Evolutionary conservation across 768 basidiomycete genomes (phyloP).

Genomic region (Mycena sanguinolenta): DNA sequence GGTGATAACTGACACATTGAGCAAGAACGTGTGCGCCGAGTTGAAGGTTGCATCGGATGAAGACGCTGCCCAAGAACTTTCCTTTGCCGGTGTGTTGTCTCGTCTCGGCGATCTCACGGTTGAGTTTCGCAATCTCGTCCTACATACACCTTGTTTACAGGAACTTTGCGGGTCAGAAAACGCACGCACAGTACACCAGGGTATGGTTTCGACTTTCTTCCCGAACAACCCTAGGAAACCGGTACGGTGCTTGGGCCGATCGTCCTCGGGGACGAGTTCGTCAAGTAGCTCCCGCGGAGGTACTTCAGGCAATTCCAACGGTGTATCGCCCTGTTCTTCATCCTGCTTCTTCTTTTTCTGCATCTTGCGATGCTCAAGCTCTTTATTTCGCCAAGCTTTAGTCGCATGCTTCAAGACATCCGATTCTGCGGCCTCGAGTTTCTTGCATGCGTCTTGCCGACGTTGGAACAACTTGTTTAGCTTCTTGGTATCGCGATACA

Average conservation of each 20-base stretch:
- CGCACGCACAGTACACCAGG: constrained; percentile 66
- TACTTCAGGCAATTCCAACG: constrained; percentile 40
- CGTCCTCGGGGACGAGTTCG: constrained; percentile 63
- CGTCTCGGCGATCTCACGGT: constrained; percentile 56
- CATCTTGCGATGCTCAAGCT: constrained; percentile 50
- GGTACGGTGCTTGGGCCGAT: constrained; percentile 67
- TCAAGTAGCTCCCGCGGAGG: constrained; percentile 55
- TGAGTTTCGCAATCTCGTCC: constrained; percentile 66
- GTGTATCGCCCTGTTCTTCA: constrained; percentile 41
- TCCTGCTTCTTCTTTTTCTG: constrained; percentile 45
- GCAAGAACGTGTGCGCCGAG: constrained; percentile 80
- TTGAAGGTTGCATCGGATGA: constrained; percentile 79
- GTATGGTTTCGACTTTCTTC: constrained; percentile 75
- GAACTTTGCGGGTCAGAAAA: background rate
- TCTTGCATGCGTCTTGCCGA: constrained; percentile 60
- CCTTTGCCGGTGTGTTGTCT: constrained; percentile 54
- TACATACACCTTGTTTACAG: constrained; percentile 37
- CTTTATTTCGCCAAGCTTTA: constrained; percentile 55
- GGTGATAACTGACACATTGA: constrained; percentile 69
- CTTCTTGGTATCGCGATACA: constrained; percentile 66
- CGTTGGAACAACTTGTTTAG: constrained; percentile 59
- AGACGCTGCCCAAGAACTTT: constrained; percentile 67
- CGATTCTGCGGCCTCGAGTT: constrained; percentile 71
- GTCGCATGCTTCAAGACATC: constrained; percentile 59
- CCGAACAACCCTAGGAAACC: constrained; percentile 66